Evolutionary conservation across 176 grass and related monocot species (phyloP).

Genomic region (Triticum turgidum): DNA sequence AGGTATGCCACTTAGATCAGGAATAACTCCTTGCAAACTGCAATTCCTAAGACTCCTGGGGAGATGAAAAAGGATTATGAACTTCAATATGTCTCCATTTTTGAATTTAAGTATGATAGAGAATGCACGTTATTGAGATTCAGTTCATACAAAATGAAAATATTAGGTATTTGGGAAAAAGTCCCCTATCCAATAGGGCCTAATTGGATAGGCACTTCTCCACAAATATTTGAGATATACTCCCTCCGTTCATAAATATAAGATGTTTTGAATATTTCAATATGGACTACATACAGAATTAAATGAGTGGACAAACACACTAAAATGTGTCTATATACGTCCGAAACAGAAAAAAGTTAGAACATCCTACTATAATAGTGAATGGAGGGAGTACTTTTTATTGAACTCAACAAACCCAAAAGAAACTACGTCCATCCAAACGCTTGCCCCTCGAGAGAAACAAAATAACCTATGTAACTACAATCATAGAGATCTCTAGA

Average conservation of each 20-base stretch:
- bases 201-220: neutral
- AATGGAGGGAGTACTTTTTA: neutral
- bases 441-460: neutral
- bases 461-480: neutral
- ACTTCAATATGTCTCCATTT: slow-evolving; percentile 20
- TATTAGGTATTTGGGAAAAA: too few relatives aligned
- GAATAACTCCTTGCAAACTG: slow-evolving; percentile 78
- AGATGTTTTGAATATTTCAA: too few relatives aligned
- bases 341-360: too few relatives aligned
- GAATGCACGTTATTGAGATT: neutral
- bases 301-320: too few relatives aligned
- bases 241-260: too few relatives aligned
- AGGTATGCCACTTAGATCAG: slow-evolving; percentile 69
- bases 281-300: too few relatives aligned
- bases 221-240: neutral
- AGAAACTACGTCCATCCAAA: neutral
- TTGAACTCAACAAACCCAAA: neutral
- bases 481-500: neutral
- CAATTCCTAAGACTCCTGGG: slow-evolving; percentile 96
- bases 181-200: too few relatives aligned
- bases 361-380: too few relatives aligned
- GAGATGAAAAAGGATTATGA: slow-evolving; percentile 29
- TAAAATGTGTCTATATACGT: too few relatives aligned
- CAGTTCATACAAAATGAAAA: too few relatives aligned
- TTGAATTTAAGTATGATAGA: slow-evolving; percentile 21